phyloP scores from a whole-genome alignment of 768 basidiomycete genomes.

The Cyclocybe aegerita region DNA sequence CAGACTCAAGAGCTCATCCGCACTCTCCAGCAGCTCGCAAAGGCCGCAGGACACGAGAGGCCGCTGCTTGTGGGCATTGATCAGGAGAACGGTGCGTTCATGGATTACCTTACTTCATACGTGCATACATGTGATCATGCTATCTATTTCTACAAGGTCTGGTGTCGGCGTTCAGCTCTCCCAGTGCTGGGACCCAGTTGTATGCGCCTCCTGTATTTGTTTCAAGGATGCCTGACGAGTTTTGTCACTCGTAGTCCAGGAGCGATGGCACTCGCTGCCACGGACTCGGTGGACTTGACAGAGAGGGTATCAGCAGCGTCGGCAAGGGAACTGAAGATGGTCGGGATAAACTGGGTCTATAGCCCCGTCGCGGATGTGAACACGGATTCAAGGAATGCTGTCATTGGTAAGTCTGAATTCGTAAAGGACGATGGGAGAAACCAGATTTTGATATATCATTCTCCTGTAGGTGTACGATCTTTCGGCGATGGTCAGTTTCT shows the following conservation, averaged over 20 bases:
- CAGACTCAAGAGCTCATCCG: conserved; percentile 50
- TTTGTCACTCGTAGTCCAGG: conserved; percentile 52
- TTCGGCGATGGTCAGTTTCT: conserved; percentile 58
- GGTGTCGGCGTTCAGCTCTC: conserved; percentile 65
- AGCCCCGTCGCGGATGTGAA: conserved; percentile 76
- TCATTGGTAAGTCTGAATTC: conserved; percentile 51
- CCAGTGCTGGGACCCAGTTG: conserved; percentile 66
- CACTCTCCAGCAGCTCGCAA: conserved; percentile 54
- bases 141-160: conserved; percentile 42
- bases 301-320: conserved; percentile 45
- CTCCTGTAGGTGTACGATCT: conserved; percentile 56
- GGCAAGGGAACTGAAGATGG: conserved; percentile 54
- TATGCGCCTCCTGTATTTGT: conserved; percentile 27
- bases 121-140: not conserved
- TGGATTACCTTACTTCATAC: not conserved
- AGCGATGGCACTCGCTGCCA: conserved; percentile 70
- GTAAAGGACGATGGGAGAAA: not conserved
- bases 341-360: conserved; percentile 71
- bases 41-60: conserved; percentile 49
- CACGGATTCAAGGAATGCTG: conserved; percentile 66
- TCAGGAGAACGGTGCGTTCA: conserved; percentile 62
- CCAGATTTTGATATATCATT: not conserved
- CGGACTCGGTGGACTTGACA: conserved; percentile 44
- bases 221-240: not conserved
- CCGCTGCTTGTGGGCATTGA: conserved; percentile 71